phyloP scores from a whole-genome alignment of 257 asterid genomes.

The Nicotiana obtusifolia region DNA sequence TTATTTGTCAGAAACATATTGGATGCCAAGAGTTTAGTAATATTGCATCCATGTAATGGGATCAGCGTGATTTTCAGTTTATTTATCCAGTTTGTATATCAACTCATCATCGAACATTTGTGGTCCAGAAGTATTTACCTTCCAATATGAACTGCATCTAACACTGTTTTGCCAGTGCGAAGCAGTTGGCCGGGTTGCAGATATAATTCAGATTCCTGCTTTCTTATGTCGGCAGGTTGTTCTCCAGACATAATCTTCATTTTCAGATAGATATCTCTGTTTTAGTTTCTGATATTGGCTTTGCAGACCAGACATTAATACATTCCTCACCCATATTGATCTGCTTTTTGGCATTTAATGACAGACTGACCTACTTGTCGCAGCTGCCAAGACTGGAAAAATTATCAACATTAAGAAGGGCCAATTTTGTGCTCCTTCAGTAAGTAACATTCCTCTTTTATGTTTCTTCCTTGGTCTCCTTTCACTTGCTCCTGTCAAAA shows the following conservation, averaged over 20 bases:
- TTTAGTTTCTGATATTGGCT: not conserved
- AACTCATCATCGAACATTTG: not conserved
- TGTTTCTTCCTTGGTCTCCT: not conserved
- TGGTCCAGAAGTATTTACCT: not conserved
- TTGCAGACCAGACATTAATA: not conserved
- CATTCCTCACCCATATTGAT: not conserved
- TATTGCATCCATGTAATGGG: not conserved
- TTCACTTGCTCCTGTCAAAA: not conserved
- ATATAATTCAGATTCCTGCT: constrained; percentile 98
- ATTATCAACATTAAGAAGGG: constrained; percentile 91
- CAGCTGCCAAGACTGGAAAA: constrained; percentile 87
- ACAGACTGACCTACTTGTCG: constrained; percentile 91
- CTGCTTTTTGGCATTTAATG: constrained; percentile 19
- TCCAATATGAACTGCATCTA: constrained; percentile 3
- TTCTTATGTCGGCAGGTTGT: constrained; percentile 92
- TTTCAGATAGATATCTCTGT: not conserved
- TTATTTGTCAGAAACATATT: not conserved
- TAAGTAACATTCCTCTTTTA: constrained; percentile 17
- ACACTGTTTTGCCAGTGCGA: constrained; percentile 57
- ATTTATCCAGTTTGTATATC: not conserved
- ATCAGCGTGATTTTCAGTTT: not conserved
- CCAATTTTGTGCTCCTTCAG: constrained; percentile 92
- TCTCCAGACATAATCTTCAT: not conserved
- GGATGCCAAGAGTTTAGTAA: not conserved
- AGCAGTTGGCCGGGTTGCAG: constrained; percentile 95